Percentiles rank a stretch among this genome's conserved stretches.
phyloP scores from a whole-genome alignment of 345 rosid species.

The Physaria fendleri region DNA sequence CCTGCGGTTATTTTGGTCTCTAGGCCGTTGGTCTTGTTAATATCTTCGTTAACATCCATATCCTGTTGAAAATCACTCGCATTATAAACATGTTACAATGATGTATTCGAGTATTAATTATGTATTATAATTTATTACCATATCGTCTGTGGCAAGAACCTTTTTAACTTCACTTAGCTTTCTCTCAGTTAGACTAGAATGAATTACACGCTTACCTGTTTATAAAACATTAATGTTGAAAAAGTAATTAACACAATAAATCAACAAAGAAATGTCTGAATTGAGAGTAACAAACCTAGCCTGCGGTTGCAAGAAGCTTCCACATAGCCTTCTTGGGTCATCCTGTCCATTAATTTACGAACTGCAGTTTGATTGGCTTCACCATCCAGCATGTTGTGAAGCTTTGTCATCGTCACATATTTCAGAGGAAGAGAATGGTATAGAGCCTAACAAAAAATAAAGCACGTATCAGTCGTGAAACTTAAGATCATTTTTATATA shows the following conservation, averaged over 20 bases:
- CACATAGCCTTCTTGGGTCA: slow-evolving; percentile 71
- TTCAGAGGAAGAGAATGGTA: slow-evolving; percentile 81
- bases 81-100: slow-evolving; percentile 7
- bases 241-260: not conserved
- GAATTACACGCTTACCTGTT: slow-evolving; percentile 86
- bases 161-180: slow-evolving; percentile 75
- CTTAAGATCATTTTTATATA: not conserved
- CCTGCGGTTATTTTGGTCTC: slow-evolving; percentile 21
- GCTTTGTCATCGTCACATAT: slow-evolving; percentile 60
- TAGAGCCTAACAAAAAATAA: slow-evolving; percentile 48
- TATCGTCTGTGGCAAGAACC: slow-evolving; percentile 41
- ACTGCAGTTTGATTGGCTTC: slow-evolving; percentile 59
- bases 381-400: slow-evolving; percentile 68
- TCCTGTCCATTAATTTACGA: slow-evolving; percentile 62
- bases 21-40: slow-evolving; percentile 17
- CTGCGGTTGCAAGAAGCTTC: slow-evolving; percentile 70
- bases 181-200: slow-evolving; percentile 51
- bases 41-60: slow-evolving; percentile 36
- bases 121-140: no score
- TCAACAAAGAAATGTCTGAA: slow-evolving; percentile 1
- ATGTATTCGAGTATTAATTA: not conserved
- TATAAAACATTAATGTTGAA: slow-evolving; percentile 12
- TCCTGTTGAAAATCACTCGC: slow-evolving; percentile 42
- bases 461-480: not conserved
- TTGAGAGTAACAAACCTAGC: slow-evolving; percentile 52